Conservation (phyloP, 768 basidiomycete species). For the Boletus bicolor region DNA sequence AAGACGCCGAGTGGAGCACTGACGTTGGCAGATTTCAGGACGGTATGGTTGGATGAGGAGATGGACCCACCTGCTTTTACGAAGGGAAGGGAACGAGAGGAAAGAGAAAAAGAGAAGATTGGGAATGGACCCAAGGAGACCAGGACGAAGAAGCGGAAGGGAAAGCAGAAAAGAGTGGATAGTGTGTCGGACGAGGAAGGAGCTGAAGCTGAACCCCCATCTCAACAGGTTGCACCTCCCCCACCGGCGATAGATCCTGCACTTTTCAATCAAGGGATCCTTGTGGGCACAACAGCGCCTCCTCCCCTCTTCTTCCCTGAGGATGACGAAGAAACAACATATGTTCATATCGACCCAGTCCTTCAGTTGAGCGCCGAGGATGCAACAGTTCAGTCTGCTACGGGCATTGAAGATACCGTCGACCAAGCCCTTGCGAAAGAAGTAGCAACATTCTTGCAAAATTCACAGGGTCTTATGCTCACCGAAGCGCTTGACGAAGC, state of each 20-base stretch:
- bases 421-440: constrained; percentile 66
- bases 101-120: constrained; percentile 44
- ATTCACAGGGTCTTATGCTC: constrained; percentile 57
- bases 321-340: constrained; percentile 37
- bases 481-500: constrained; percentile 63
- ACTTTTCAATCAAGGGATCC: constrained; percentile 64
- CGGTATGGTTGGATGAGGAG: constrained; percentile 88
- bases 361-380: constrained; percentile 35
- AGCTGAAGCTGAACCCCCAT: constrained; percentile 7
- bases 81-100: constrained; percentile 70
- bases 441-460: constrained; percentile 63
- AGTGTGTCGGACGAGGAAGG: constrained; percentile 35
- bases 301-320: constrained; percentile 45
- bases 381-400: constrained; percentile 16
- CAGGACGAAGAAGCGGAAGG: constrained; percentile 29
- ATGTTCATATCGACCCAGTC: constrained; percentile 56
- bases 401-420: constrained; percentile 56
- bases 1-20: constrained; percentile 81
- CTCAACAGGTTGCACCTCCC: constrained; percentile 19
- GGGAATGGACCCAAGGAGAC: constrained; percentile 33
- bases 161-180: constrained; percentile 41
- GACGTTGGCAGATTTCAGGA: constrained; percentile 86
- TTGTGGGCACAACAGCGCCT: constrained; percentile 47
- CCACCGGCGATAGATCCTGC: constrained; percentile 48
- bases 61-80: constrained; percentile 90